Conservation (phyloP, 495 filamentous ascomycete genomes). For the Tuber indicum region DNA sequence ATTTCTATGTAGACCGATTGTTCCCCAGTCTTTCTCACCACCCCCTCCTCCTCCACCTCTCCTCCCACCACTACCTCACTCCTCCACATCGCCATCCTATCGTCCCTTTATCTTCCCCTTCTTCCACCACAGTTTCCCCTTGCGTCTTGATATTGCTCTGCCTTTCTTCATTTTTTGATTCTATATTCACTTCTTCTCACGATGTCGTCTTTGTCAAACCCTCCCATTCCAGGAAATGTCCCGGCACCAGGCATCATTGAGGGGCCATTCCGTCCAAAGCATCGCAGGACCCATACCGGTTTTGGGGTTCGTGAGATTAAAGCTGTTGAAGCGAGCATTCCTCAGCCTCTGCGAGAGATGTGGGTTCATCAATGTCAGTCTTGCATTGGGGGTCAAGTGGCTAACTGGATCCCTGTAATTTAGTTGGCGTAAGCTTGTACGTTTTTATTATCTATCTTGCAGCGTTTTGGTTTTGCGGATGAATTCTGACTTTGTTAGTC, state of each 20-base stretch:
- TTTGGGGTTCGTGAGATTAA: conserved; percentile 89
- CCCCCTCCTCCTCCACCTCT: conserved; percentile 13
- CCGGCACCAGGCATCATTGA: conserved; percentile 37
- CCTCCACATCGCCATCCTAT: conserved; percentile 19
- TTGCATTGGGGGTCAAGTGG: not conserved
- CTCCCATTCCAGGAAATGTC: conserved; percentile 39
- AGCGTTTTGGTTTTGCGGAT: not conserved
- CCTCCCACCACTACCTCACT: conserved; percentile 22
- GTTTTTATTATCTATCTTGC: conserved; percentile 28
- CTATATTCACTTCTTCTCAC: conserved; percentile 17
- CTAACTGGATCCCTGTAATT: conserved; percentile 19
- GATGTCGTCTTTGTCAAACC: conserved; percentile 29
- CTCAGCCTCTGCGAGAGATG: conserved; percentile 78
- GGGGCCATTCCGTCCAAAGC: conserved; percentile 67
- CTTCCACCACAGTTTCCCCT: conserved; percentile 25
- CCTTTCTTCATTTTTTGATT: conserved; percentile 1
- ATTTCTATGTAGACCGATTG: conserved; percentile 3
- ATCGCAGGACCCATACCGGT: conserved; percentile 88
- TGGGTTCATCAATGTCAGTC: conserved; percentile 44
- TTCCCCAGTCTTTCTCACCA: not conserved
- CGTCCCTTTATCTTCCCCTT: conserved; percentile 19
- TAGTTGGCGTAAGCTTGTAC: conserved; percentile 75
- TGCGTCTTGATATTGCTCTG: conserved; percentile 14
- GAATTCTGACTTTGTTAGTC: conserved; percentile 46
- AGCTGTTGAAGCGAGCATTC: conserved; percentile 80